These are phyloP conservation scores for Aristolochia californica DNA, from an alignment of 164 flowering plant species.

Conservation along the genomic window DNA sequence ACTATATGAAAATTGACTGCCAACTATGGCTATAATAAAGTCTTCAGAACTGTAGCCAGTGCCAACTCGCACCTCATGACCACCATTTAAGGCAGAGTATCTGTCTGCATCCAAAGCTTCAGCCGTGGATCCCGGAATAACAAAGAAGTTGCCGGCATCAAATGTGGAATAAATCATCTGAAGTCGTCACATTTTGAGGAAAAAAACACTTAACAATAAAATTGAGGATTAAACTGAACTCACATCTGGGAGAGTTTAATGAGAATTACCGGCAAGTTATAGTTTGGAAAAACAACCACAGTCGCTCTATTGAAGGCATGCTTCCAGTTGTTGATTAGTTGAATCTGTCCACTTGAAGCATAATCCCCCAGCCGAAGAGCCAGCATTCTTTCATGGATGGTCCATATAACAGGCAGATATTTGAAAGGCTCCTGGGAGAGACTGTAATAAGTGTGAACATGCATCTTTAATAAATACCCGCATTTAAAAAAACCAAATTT, in stretches of 20 bases:
- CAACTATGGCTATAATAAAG: conserved; percentile 58
- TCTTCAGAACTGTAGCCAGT: conserved; percentile 44
- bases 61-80: conserved; percentile 26
- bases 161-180: conserved; percentile 77
- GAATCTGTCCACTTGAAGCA: conserved; percentile 43
- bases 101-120: conserved; percentile 59
- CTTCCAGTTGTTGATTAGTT: conserved; percentile 70
- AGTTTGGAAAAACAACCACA: conserved; percentile 80
- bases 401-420: conserved; percentile 81
- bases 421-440: conserved; percentile 94
- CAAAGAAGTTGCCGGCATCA: conserved; percentile 81
- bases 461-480: not conserved
- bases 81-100: conserved; percentile 14
- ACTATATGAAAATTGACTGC: conserved; percentile 64
- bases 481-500: not conserved
- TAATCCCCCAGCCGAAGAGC: conserved; percentile 50
- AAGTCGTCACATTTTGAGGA: conserved; percentile 1
- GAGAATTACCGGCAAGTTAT: conserved; percentile 67
- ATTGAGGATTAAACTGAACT: not conserved
- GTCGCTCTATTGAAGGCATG: conserved; percentile 67
- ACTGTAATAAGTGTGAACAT: conserved; percentile 48
- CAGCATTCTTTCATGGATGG: conserved; percentile 57
- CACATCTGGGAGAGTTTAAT: not conserved
- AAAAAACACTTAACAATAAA: not conserved
- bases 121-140: conserved; percentile 81